Evolutionary conservation across 257 asterid species (phyloP), one percentile per base, ranked within the genome.

Genomic region (Thymus quinquecostatus): DNA sequence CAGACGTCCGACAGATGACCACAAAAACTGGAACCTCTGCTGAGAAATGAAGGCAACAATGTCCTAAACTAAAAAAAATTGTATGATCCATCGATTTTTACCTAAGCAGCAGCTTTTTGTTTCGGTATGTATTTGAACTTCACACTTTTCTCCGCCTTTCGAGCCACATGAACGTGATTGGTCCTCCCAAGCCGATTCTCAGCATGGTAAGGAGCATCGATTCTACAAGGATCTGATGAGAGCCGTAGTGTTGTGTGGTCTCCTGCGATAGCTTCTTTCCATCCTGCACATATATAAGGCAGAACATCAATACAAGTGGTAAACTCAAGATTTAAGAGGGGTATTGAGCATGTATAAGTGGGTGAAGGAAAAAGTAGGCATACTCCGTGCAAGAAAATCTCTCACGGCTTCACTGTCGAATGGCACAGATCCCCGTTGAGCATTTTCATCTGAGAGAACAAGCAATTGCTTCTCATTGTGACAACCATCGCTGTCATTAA

Each of bases 341-440:
- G 38, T 27, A 55, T 43, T 28, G 57, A 66, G 21, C 10, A 54
- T 28, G 41, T 38, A 21, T 21, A 5, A 60, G 48, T 10, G 13
- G 60, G 55, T 11, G 44, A 66, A 40, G 43, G 70, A n/a, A 44
- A 60, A 43, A 48, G 32, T 70, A 75, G 48, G 70, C 89, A 43
- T 90, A 92, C 98, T 85, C 86, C 75, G 66, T 30, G 85, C 84
- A 56, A 92, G 92, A 84, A 87, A 92, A 59, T 86, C 96, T 78
- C 76, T 82, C 28, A 88, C 98, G 63, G 85, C 74, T 66, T 9
- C 64, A 44, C 82, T 83, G 57, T 88, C 83, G 73, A 86, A 83
- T 77, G 74, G 78, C 69, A 76, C 36, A 73, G 47, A 64, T 68
- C 71, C 83, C 27, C 53, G 79, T 75, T 56, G 78, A 67, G 34